phyloP scores from a whole-genome alignment of 2,329 filamentous ascomycete species.

The Diatrype stigma region DNA sequence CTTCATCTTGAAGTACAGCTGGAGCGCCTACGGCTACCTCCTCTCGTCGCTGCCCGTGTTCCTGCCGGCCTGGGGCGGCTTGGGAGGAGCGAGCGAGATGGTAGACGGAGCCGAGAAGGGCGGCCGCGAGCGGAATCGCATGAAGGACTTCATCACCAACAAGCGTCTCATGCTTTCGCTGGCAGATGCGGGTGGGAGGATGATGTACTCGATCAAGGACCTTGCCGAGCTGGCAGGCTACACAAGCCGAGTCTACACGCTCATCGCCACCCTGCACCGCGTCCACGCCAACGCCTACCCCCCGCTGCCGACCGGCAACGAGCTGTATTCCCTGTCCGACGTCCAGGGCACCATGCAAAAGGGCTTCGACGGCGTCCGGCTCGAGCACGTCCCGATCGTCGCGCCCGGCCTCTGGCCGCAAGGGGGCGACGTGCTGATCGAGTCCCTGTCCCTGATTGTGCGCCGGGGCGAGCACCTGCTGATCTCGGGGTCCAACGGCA shows the following conservation, averaged over 20 bases:
- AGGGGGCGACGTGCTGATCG: slow-evolving; percentile 86
- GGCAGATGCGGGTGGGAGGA: slow-evolving; percentile 89
- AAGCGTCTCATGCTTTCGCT: slow-evolving; percentile 97
- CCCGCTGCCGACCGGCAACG: slow-evolving; percentile 60
- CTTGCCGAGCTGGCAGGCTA: slow-evolving; percentile 93
- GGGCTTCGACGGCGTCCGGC: slow-evolving; percentile 88
- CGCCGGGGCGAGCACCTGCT: slow-evolving; percentile 88
- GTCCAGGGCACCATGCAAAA: slow-evolving; percentile 91
- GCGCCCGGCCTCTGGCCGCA: slow-evolving; percentile 84
- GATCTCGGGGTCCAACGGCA: slow-evolving; percentile 91
- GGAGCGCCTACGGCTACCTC: slow-evolving; percentile 96
- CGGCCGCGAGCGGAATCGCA: slow-evolving; percentile 74
- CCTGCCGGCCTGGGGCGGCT: slow-evolving; percentile 86
- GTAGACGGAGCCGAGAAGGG: slow-evolving; percentile 44
- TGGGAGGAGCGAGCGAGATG: slow-evolving; percentile 69
- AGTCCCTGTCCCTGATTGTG: slow-evolving; percentile 84
- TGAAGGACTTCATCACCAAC: slow-evolving; percentile 99
- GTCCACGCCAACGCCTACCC: slow-evolving; percentile 90
- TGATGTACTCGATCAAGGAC: slow-evolving; percentile 99
- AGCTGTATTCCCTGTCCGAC: slow-evolving; percentile 85
- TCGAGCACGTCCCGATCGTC: slow-evolving; percentile 90
- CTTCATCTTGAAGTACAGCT: slow-evolving; percentile 96
- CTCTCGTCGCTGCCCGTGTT: slow-evolving; percentile 92
- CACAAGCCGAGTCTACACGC: slow-evolving; percentile 90
- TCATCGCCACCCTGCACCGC: slow-evolving; percentile 90